phyloP scores from a whole-genome alignment of 345 rosid species.

The Salix dunnii region DNA sequence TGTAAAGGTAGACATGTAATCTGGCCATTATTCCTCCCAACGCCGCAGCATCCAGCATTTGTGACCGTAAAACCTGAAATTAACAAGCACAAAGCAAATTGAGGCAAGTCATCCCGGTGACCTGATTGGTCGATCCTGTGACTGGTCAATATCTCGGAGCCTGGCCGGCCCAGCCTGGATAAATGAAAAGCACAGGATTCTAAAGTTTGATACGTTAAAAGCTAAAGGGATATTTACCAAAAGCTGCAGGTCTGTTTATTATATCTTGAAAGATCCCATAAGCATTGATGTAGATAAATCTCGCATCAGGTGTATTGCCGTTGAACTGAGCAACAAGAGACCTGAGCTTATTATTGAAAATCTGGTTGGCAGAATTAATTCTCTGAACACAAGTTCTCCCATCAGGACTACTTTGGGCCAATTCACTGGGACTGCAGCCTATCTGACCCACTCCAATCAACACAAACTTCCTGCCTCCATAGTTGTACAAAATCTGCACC shows the following conservation, averaged over 20 bases:
- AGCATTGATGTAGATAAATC: constrained; percentile 57
- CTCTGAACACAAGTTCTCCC: constrained; percentile 56
- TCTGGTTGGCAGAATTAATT: constrained; percentile 59
- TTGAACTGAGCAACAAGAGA: constrained; percentile 66
- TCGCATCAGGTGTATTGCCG: constrained; percentile 46
- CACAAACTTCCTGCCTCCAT: constrained; percentile 82
- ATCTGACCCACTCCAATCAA: constrained; percentile 74
- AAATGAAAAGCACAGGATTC: too few relatives aligned
- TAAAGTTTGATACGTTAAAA: too few relatives aligned
- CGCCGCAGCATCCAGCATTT: constrained; percentile 37
- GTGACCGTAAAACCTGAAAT: constrained; percentile 33
- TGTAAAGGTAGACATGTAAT: constrained; percentile 40
- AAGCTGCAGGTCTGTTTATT: constrained; percentile 38
- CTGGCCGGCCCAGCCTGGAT: too few relatives aligned
- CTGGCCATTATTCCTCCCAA: constrained; percentile 38
- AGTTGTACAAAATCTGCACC: constrained; percentile 49
- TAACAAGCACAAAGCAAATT: not conserved
- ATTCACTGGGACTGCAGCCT: constrained; percentile 81
- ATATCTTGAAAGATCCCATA: constrained; percentile 75
- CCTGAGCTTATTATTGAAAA: constrained; percentile 68
- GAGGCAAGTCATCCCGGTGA: not conserved
- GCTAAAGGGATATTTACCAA: not conserved
- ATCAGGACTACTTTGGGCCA: constrained; percentile 62
- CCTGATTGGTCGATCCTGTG: too few relatives aligned
- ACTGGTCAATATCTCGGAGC: too few relatives aligned